Percentiles rank a stretch among this genome's conserved stretches.
phyloP scores from a whole-genome alignment of 805 yeast species.

The Candida silvatica region DNA sequence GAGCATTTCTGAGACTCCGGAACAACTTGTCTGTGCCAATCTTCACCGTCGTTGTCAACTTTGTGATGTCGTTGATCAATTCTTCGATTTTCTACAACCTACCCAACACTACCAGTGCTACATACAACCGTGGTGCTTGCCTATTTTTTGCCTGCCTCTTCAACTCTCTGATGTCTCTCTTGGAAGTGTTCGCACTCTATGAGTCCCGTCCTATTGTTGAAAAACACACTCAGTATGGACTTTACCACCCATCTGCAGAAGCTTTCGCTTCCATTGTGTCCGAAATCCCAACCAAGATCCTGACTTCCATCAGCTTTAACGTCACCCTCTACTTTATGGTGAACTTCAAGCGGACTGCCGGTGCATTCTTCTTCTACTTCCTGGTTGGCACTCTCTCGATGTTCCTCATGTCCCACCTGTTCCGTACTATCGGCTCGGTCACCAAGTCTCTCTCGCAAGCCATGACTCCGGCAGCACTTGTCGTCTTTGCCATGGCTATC shows the following conservation, averaged over 20 bases:
- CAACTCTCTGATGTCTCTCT: conserved; percentile 49
- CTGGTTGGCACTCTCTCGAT: conserved; percentile 33
- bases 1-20: conserved; percentile 40
- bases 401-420: conserved; percentile 43
- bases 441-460: conserved; percentile 39
- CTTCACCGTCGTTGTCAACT: conserved; percentile 34
- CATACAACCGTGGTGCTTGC: conserved; percentile 49
- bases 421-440: conserved; percentile 42
- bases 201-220: conserved; percentile 49
- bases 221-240: conserved; percentile 45
- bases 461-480: conserved; percentile 46
- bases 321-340: conserved; percentile 42
- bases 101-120: conserved; percentile 29
- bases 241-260: conserved; percentile 52
- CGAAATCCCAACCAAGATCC: conserved; percentile 39
- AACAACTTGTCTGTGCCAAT: conserved; percentile 41
- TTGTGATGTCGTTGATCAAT: conserved; percentile 41
- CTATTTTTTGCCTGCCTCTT: conserved; percentile 58
- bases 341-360: conserved; percentile 39
- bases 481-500: conserved; percentile 38
- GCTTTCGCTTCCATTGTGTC: conserved; percentile 45
- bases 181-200: conserved; percentile 45
- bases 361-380: conserved; percentile 43
- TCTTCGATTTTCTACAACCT: conserved; percentile 50
- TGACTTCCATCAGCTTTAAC: conserved; percentile 37